These are phyloP conservation scores for Pythium folliculosum DNA, from an alignment of 352 stramenopile genomes.

Conservation along the genomic window DNA sequence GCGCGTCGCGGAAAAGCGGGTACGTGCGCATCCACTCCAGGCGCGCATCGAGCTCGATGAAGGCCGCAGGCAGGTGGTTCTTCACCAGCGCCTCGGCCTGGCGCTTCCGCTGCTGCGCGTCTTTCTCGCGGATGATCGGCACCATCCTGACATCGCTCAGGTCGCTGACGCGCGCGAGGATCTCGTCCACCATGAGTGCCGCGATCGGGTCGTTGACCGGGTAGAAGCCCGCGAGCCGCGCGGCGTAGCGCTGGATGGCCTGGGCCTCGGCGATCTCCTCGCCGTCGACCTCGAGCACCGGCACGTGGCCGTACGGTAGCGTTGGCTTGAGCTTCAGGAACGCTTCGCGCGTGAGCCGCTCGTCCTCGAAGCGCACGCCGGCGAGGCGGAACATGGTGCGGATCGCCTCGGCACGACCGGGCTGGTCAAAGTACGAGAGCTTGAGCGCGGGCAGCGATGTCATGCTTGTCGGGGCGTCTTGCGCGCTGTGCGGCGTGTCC, in stretches of 20 bases:
- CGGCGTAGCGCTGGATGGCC: constrained; percentile 61
- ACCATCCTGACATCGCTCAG: constrained; percentile 23
- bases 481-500: not conserved
- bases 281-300: constrained; percentile 49
- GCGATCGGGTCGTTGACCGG: constrained; percentile 34
- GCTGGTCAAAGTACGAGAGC: constrained; percentile 67
- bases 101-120: constrained; percentile 11
- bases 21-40: not conserved
- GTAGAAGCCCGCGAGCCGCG: constrained; percentile 53
- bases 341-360: constrained; percentile 37
- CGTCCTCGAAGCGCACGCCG: constrained; percentile 57
- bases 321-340: constrained; percentile 41
- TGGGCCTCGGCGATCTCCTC: constrained; percentile 43
- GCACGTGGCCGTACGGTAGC: constrained; percentile 53
- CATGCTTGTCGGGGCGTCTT: not conserved
- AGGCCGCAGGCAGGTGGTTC: not conserved
- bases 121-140: not conserved
- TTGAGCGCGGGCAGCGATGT: constrained; percentile 31
- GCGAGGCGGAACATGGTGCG: constrained; percentile 54
- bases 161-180: constrained; percentile 26
- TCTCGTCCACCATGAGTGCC: constrained; percentile 53
- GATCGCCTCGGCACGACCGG: constrained; percentile 51
- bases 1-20: not conserved
- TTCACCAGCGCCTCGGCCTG: constrained; percentile 13
- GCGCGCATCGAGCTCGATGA: constrained; percentile 11